Percentiles rank a stretch among this genome's conserved stretches.
Conservation (phyloP, 2,329 filamentous ascomycete genomes). For the Elsinoe batatas region DNA sequence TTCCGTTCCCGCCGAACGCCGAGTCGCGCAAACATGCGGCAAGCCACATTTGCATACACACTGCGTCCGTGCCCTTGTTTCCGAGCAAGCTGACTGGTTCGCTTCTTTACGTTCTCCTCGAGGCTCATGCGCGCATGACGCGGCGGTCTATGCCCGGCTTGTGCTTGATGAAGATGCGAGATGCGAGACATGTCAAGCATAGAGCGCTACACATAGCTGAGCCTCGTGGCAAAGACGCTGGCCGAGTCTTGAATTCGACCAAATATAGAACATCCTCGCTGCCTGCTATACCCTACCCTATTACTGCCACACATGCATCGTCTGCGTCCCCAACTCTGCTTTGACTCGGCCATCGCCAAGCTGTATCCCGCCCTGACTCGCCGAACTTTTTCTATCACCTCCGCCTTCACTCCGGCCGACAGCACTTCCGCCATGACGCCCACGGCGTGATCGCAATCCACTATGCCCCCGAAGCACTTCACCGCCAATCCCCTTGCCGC, state of each 20-base stretch:
- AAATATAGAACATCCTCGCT: not conserved
- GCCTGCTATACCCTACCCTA: slow-evolving; percentile 1
- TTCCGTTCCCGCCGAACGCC: not conserved
- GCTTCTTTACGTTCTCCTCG: not conserved
- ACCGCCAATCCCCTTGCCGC: slow-evolving; percentile 80
- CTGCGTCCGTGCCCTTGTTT: not conserved
- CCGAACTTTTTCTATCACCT: not conserved
- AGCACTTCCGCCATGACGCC: too few relatives aligned
- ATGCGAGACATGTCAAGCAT: too few relatives aligned
- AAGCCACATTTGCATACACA: not conserved
- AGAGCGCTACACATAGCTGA: too few relatives aligned
- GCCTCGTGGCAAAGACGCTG: too few relatives aligned
- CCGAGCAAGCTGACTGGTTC: not conserved
- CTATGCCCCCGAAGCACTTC: slow-evolving; percentile 71
- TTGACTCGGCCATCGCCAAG: too few relatives aligned
- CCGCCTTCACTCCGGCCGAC: not conserved
- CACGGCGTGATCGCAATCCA: not conserved
- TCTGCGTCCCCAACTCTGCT: too few relatives aligned
- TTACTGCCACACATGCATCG: too few relatives aligned
- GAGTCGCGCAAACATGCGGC: not conserved
- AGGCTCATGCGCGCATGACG: slow-evolving; percentile 8
- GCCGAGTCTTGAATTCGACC: too few relatives aligned
- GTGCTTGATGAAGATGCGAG: too few relatives aligned
- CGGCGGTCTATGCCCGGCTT: not conserved
- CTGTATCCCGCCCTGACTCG: not conserved